Base-by-base conservation (phyloP, 805 yeast genomes). In the Candida coquimbonensis region DNA sequence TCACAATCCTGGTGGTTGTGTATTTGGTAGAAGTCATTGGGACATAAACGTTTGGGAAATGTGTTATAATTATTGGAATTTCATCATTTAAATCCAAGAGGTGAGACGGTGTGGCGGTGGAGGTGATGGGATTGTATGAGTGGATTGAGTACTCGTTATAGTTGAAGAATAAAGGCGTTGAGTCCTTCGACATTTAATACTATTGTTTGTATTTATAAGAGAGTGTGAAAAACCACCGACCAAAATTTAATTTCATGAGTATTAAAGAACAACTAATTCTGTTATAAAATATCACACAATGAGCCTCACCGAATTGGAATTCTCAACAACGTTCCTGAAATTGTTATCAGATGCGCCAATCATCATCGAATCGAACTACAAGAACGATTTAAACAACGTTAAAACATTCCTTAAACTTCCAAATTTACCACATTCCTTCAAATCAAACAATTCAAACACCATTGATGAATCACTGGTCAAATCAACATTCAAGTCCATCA, bases 401-500 rank as follows among this genome's bases (percentile, higher is more conserved):
- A 14, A 32, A 9, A 24, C 43, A 77, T 78, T 11, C 65, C 74
- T 24, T 11, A 39, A 44, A 16, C 66, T 79, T 37, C 81, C 83
- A 40, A 61, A 69, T 17, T 54, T 76, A 36, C 67, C 67, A 42
- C 12, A 9, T 11, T 9, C 13, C 5, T 29, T 11, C 14, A 29
- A 29, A 29, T 29, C 31, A 21, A 4, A 4, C 24, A 21, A 21
- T 11, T 8, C 9, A 9, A 33, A 33, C 19, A 11, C 8, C 8
- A 9, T 7, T 16, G 11, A 16, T 4, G 24, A 16, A n/a, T n/a
- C 17, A 33, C 7, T 9, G 12, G 21, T 33, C 19, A 33, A 33
- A 33, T n/a, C 19, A n/a, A n/a, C 36, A 4, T 70, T 87, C 59
- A 83, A 82, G 62, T 83, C 90, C 29, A 74, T 87, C 45, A 79